These are phyloP conservation scores for Ophiostoma ulmi DNA, from an alignment of 2,329 filamentous ascomycete species.

Conservation along the genomic window DNA sequence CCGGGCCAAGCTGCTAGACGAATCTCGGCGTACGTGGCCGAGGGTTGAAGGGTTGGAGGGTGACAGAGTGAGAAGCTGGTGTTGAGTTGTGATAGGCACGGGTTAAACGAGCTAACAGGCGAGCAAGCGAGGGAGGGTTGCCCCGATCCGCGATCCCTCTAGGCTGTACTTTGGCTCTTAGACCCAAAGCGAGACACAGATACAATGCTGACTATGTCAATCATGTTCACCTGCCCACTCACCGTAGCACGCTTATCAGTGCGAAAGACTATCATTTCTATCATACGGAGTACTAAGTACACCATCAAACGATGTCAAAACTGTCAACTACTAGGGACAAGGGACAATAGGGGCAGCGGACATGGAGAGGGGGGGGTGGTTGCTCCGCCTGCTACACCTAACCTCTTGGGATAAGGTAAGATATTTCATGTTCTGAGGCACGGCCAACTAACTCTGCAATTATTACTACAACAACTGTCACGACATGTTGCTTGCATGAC, in stretches of 20 bases:
- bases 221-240: neutral
- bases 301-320: too few species aligned
- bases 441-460: neutral
- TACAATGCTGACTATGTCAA: neutral
- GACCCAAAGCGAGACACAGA: neutral
- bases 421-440: neutral
- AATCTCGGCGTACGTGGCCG: neutral
- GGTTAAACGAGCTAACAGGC: neutral
- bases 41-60: neutral
- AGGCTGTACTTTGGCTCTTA: neutral
- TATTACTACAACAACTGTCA: conserved; percentile 8
- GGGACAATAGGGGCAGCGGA: neutral
- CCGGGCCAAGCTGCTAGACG: neutral
- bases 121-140: neutral
- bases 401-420: neutral
- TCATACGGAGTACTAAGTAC: neutral
- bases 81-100: too few species aligned
- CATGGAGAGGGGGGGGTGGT: neutral
- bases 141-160: neutral
- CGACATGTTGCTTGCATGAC: neutral
- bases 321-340: neutral
- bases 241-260: neutral
- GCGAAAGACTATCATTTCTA: neutral
- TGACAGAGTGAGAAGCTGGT: neutral
- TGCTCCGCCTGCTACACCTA: neutral